phyloP scores from a whole-genome alignment of 352 stramenopile genomes.

The Saprolegnia diclina region DNA sequence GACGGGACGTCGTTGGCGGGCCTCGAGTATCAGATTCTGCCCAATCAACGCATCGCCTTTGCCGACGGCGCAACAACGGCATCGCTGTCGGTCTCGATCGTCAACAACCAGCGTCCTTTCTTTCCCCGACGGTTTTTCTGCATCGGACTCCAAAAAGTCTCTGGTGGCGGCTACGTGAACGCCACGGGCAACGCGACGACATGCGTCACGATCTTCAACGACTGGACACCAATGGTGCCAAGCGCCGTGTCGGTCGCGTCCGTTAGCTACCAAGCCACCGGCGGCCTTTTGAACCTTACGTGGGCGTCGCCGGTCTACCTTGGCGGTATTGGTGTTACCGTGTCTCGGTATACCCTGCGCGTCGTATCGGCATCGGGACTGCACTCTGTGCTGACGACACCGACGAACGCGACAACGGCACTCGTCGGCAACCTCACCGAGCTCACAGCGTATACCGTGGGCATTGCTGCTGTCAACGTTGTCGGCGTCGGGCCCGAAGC shows the following conservation, averaged over 20 bases:
- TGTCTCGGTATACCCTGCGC: not conserved
- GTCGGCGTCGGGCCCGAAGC: not conserved
- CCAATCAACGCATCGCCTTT: not conserved
- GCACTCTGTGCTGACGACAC: not conserved
- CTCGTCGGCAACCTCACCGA: not conserved
- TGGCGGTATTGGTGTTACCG: not conserved
- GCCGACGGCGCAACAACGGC: not conserved
- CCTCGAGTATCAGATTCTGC: not conserved
- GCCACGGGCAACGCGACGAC: not conserved
- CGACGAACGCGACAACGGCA: conserved; percentile 7
- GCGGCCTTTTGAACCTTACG: conserved; percentile 1
- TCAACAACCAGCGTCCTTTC: not conserved
- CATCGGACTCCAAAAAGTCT: not conserved
- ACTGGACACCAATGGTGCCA: not conserved
- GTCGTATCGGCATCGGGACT: not conserved
- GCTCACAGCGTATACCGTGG: not conserved
- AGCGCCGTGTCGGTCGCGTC: not conserved
- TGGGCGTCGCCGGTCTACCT: not conserved
- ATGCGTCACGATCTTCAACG: conserved; percentile 12
- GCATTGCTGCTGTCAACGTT: not conserved
- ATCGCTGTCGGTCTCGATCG: not conserved
- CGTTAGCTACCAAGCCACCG: not conserved
- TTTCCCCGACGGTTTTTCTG: conserved; percentile 9
- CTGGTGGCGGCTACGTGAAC: conserved; percentile 5
- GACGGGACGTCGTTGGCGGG: not conserved